These are phyloP conservation scores for Aspergillus coremiiformis DNA, from an alignment of 495 filamentous ascomycete genomes.

Conservation along the genomic window DNA sequence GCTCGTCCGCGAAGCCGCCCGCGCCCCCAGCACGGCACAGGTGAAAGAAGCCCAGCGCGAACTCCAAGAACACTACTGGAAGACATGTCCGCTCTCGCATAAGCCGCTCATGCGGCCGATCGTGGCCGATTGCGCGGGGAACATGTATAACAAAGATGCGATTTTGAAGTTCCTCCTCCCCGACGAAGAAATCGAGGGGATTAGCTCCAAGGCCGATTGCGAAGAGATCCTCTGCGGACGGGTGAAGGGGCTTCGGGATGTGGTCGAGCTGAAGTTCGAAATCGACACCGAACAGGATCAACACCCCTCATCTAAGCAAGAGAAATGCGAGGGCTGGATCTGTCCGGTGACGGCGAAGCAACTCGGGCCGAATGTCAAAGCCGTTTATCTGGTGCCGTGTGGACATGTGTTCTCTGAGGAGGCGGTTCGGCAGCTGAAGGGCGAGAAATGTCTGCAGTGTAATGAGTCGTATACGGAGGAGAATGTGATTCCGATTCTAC, in stretches of 20 bases:
- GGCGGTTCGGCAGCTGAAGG: conserved; percentile 70
- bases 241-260: conserved; percentile 77
- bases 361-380: conserved; percentile 68
- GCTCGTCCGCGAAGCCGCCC: conserved; percentile 83
- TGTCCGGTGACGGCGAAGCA: conserved; percentile 87
- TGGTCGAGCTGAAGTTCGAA: conserved; percentile 82
- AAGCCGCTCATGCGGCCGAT: conserved; percentile 61
- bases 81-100: conserved; percentile 75
- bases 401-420: conserved; percentile 89
- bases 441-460: conserved; percentile 58
- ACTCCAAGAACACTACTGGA: conserved; percentile 78
- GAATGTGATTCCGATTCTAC: conserved; percentile 79
- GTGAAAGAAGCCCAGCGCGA: conserved; percentile 82
- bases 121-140: conserved; percentile 78
- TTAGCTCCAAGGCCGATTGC: conserved; percentile 50
- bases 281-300: conserved; percentile 37
- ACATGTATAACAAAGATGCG: conserved; percentile 92
- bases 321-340: conserved; percentile 55
- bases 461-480: conserved; percentile 63
- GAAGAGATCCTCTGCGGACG: conserved; percentile 59
- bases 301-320: conserved; percentile 28
- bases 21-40: conserved; percentile 74
- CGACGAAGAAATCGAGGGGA: conserved; percentile 46
- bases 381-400: conserved; percentile 89
- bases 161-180: conserved; percentile 75